Conservation (phyloP, 192 early-diverging fungal genomes). For the Coemansia sp. region DNA sequence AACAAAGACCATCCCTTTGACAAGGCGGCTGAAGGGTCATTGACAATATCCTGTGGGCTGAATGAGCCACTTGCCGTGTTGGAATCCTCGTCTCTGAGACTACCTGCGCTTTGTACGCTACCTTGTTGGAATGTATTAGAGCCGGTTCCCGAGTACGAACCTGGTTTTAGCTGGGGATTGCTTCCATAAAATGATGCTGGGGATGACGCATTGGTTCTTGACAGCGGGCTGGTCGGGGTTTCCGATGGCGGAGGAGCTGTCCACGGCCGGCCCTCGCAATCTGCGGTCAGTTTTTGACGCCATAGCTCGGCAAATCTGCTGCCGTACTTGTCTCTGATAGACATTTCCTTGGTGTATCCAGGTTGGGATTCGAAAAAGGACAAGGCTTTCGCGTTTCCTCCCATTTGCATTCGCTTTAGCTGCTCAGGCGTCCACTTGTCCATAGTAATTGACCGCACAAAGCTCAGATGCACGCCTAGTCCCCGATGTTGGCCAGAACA, state of each 20-base stretch:
- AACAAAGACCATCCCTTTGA: slow-evolving; percentile 70
- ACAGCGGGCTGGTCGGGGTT: slow-evolving; percentile 27
- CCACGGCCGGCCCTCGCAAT: slow-evolving; percentile 63
- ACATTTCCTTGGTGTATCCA: slow-evolving; percentile 74
- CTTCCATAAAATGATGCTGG: slow-evolving; percentile 21
- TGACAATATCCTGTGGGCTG: slow-evolving; percentile 60
- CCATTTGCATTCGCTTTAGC: slow-evolving; percentile 89
- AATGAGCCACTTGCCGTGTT: slow-evolving; percentile 12
- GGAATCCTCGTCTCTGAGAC: not conserved
- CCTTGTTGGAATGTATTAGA: not conserved
- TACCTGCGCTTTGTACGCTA: not conserved
- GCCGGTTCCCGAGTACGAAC: slow-evolving; percentile 17
- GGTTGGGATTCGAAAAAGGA: slow-evolving; percentile 83
- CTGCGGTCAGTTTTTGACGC: slow-evolving; percentile 83
- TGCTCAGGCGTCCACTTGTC: slow-evolving; percentile 97
- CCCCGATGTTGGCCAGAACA: slow-evolving; percentile 90
- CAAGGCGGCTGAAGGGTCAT: slow-evolving; percentile 67
- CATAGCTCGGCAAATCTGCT: slow-evolving; percentile 82
- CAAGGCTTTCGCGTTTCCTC: slow-evolving; percentile 85
- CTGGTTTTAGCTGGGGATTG: slow-evolving; percentile 48
- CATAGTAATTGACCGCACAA: slow-evolving; percentile 99
- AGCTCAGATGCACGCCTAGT: slow-evolving; percentile 79
- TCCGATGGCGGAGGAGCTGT: slow-evolving; percentile 31
- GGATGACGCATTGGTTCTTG: slow-evolving; percentile 27
- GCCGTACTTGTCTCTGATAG: slow-evolving; percentile 85